Evolutionary conservation across 2,329 filamentous ascomycete species (phyloP), one percentile per base, ranked within the genome.

Genomic region (Thelonectria discophora): DNA sequence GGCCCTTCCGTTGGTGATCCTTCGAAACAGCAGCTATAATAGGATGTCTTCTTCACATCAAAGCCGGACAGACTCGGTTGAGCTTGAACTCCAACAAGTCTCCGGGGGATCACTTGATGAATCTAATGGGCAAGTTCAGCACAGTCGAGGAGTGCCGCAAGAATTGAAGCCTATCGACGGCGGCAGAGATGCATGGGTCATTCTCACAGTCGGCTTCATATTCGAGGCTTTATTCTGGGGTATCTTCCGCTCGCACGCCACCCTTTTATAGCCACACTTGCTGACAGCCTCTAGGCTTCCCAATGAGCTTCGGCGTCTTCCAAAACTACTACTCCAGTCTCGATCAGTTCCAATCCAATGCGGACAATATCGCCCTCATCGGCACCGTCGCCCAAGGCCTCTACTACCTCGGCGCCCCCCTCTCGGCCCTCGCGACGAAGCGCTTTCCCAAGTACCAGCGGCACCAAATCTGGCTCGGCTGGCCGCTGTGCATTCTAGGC

Each of bases 401-500:
- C 3, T 68, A 62, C 3, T 78, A 75, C 55, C 67, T 78, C 2
- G 76, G 75, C 1, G 73, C 75, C 12, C 77, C 77, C 0, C 30
- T 77, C 11, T 66, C 73, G 18, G n/a, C 74, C 6, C 68, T 74
- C 4, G 46, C 80, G 6, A 70, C 75, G 0, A 72, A 74, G 59
- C 74, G 76, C 2, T 77, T 70, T 39, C 69, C 70, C 13, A 67
- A 70, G 12, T 77, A 74, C 59, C 74, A 76, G 46, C 64, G 64
- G 2, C 70, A 73, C 0, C 74, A 78, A 67, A 77, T 81, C 5
- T 77, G 70, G 63, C 48, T 76, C 12, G 79, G 75, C 13, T 80
- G 63, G 78, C 69, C 75, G 1, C 55, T 81, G 1, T 80, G 78
- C 65, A 74, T 81, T 24, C 17, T 70, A 0, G 77, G 75, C 0